These are phyloP conservation scores for Tulasnella sp. DNA, from an alignment of 768 basidiomycete species.

Conservation along the genomic window DNA sequence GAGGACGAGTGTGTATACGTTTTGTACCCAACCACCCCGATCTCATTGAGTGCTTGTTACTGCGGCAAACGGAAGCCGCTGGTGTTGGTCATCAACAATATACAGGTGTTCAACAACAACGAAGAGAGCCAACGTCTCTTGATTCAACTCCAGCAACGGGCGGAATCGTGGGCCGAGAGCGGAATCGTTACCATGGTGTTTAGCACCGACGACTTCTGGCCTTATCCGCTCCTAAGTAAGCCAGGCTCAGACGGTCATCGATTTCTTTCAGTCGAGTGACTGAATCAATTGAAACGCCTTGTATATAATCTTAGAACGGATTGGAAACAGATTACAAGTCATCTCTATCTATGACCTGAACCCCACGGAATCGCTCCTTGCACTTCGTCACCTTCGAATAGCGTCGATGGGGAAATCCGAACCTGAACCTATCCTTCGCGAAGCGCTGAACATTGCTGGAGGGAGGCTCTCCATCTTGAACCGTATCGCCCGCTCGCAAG, in stretches of 20 bases:
- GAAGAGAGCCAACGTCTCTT: slow-evolving; percentile 67
- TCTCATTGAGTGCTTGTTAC: background rate
- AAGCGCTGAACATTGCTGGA: slow-evolving; percentile 54
- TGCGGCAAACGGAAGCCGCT: slow-evolving; percentile 35
- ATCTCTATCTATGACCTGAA: slow-evolving; percentile 63
- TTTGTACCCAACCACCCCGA: background rate
- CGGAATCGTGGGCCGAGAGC: slow-evolving; percentile 76
- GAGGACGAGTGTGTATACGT: slow-evolving; percentile 28
- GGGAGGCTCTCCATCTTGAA: slow-evolving; percentile 72
- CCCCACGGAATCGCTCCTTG: slow-evolving; percentile 44
- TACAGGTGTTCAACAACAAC: slow-evolving; percentile 63
- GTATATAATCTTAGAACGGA: background rate
- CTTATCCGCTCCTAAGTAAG: slow-evolving; percentile 55
- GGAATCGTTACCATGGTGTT: slow-evolving; percentile 32
- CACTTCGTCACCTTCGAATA: slow-evolving; percentile 42
- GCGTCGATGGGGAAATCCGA: slow-evolving; percentile 28
- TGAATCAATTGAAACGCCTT: background rate
- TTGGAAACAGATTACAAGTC: slow-evolving; percentile 32
- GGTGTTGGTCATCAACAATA: slow-evolving; percentile 72
- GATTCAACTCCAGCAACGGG: slow-evolving; percentile 76
- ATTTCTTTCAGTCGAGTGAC: background rate
- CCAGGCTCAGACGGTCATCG: slow-evolving; percentile 15
- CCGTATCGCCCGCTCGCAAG: slow-evolving; percentile 46
- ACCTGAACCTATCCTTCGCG: slow-evolving; percentile 30
- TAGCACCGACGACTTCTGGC: slow-evolving; percentile 36